Conservation (phyloP, 2,329 filamentous ascomycete genomes). For the Ophiocordyceps camponoti-leonardi region DNA sequence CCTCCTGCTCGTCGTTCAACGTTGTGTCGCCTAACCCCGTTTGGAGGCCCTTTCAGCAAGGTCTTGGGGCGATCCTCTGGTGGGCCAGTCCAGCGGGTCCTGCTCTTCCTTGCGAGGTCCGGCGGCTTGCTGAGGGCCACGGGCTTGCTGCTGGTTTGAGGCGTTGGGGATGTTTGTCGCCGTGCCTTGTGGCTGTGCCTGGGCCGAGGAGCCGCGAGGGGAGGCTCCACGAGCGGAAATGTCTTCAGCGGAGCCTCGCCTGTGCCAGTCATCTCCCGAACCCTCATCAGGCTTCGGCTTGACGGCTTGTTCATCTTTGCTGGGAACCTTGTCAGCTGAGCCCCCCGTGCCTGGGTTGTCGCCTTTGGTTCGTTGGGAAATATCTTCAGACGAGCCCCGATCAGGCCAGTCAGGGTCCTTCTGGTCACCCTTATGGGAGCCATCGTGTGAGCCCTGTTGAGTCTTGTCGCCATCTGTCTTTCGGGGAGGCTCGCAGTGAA, state of each 20-base stretch:
- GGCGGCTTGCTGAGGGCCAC: neutral
- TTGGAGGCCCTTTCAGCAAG: neutral
- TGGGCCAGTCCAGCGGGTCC: neutral
- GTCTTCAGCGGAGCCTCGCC: neutral
- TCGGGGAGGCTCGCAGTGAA: neutral
- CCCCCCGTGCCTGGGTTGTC: neutral
- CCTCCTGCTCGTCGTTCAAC: no score
- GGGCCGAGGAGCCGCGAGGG: no score
- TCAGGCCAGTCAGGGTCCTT: neutral
- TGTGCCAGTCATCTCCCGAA: neutral
- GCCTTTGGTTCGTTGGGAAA: neutral
- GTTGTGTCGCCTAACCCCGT: neutral
- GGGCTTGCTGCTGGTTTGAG: neutral
- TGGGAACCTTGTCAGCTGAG: neutral
- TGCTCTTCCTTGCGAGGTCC: neutral
- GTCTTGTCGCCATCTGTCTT: neutral
- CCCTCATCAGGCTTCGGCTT: neutral
- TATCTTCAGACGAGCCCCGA: neutral
- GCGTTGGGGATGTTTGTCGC: no score
- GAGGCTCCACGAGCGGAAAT: neutral
- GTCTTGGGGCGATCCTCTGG: neutral
- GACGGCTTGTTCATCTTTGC: neutral
- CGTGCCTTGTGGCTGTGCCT: no score
- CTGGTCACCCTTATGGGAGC: neutral
- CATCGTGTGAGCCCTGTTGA: neutral